Base-by-base conservation (phyloP, 495 filamentous ascomycete genomes). In the Hyphodiscus hymeniophilus region DNA sequence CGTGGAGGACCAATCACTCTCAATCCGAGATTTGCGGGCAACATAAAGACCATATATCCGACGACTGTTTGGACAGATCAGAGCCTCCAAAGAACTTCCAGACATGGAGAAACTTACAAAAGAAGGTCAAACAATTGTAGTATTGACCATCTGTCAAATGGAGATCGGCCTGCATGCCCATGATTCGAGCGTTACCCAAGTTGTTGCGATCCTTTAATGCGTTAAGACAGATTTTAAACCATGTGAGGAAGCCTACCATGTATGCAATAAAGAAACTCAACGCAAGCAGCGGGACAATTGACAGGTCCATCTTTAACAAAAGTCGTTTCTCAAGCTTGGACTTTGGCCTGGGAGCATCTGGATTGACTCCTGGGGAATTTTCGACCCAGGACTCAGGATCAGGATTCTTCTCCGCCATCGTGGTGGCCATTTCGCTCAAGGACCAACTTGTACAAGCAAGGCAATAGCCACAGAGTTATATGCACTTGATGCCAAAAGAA, bases 151-250 rank as follows among this genome's bases (percentile, higher is more conserved):
- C 34, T 11, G 56, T 47, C 17, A 65, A 34, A n/a, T 60, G 12
- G 15, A 67, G 44, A 10, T 66, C 65, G 15, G 41, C 42, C 7
- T 55, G 52, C 54, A 70, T 56, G 17, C 68, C 67, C 6, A 61
- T 60, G 38, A 70, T 57, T 30, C 50, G 57, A 7, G 67, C 68
- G 46, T 69, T 70, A 7, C 66, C 68, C 18, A 71, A 62, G 50
- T 71, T 69, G 23, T 58, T 56, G 2, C 68, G 64, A 43, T 69
- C 66, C 16, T 63, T 52, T 30, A 56, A 57, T 6, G 60, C 16
- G 15, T 42, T 20, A 42, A 15, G 12, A 1, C 24, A n/a, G 22
- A 0, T 41, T 15, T 24, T 20, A 3, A 18, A 31, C 22, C 7
- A 15, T 38, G 2, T 17, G 26, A 12, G 28, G 28, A 22, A 13